These are phyloP conservation scores for Colletotrichum sp. DNA, from an alignment of 2,329 filamentous ascomycete genomes.

Conservation along the genomic window DNA sequence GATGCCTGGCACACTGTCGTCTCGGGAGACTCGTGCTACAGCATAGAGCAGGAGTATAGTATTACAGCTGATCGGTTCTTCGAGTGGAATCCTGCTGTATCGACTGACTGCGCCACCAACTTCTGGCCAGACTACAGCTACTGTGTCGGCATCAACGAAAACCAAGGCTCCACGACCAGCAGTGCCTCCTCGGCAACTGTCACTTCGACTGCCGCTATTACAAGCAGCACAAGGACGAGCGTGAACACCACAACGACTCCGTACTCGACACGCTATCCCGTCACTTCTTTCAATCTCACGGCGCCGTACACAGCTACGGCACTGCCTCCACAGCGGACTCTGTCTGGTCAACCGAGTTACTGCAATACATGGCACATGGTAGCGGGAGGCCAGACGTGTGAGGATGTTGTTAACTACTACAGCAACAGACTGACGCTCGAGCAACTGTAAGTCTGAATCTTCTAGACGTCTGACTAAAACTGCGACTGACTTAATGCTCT, in stretches of 20 bases:
- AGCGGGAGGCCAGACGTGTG: neutral
- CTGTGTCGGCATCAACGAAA: conserved; percentile 26
- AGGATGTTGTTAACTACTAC: neutral
- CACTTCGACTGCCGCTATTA: neutral
- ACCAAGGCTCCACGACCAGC: neutral
- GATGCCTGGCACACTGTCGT: neutral
- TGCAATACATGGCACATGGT: neutral
- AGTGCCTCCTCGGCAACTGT: neutral
- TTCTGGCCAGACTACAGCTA: conserved; percentile 28
- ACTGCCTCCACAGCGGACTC: neutral
- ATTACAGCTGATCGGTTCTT: neutral
- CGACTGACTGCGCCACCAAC: conserved; percentile 24
- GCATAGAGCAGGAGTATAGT: neutral
- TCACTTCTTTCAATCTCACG: conserved; percentile 4
- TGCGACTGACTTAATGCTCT: neutral
- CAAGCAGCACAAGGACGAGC: conserved; percentile 5
- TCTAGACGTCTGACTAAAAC: neutral
- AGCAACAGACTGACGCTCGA: neutral
- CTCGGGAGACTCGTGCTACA: neutral
- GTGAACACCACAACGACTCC: neutral
- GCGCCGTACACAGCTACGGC: neutral
- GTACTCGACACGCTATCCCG: conserved; percentile 2
- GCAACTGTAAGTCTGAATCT: neutral
- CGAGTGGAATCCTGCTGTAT: neutral
- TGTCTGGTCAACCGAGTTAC: neutral